Conservation (phyloP, 2,329 filamentous ascomycete species). For the Magnaporthales sp. region DNA sequence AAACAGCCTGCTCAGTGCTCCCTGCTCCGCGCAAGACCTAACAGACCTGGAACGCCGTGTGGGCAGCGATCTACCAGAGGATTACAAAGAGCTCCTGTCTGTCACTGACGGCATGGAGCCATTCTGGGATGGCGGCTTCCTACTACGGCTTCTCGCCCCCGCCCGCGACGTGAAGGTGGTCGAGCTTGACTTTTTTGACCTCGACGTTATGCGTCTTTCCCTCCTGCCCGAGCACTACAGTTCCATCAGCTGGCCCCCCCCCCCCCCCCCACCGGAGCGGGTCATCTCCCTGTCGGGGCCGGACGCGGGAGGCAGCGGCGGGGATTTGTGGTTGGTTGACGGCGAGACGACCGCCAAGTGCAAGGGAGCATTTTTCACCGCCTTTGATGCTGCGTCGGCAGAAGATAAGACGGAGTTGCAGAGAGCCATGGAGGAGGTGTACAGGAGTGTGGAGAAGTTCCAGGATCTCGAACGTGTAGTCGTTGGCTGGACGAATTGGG, state of each 20-base stretch:
- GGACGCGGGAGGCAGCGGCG: not conserved
- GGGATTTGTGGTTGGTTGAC: not conserved
- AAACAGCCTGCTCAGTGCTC: not conserved
- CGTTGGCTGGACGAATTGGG: not conserved
- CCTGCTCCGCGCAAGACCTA: not conserved
- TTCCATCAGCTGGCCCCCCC: not conserved
- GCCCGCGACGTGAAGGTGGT: not conserved
- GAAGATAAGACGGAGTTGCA: not conserved
- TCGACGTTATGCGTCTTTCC: not conserved
- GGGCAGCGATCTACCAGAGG: not conserved
- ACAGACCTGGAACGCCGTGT: not conserved
- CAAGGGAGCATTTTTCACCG: not conserved
- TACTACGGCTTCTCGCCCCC: not conserved
- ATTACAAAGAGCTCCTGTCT: slow-evolving; percentile 3
- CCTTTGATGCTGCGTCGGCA: not conserved
- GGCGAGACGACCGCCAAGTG: not conserved
- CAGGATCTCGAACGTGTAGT: not conserved
- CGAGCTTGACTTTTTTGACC: not conserved
- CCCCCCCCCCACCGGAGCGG: not conserved
- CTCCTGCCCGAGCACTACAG: too few species aligned
- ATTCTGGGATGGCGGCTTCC: slow-evolving; percentile 9
- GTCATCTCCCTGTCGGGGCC: not conserved
- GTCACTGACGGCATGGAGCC: slow-evolving; percentile 9
- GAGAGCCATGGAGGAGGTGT: not conserved
- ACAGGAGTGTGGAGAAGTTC: not conserved